phyloP scores from a whole-genome alignment of 2,329 filamentous ascomycete species.

The Fusarium hostae region DNA sequence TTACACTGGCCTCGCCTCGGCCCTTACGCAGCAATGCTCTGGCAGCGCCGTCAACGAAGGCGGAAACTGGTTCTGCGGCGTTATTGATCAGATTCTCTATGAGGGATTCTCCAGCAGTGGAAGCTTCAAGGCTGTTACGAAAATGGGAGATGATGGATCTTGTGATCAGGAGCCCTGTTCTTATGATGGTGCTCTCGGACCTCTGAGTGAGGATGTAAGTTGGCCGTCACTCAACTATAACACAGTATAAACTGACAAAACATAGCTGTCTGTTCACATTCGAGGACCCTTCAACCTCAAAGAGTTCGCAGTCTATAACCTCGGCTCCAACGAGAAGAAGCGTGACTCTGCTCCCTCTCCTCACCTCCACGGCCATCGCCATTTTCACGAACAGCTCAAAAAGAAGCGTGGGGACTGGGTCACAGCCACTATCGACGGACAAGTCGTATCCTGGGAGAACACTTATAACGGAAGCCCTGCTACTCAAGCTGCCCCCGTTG shows the following conservation, averaged over 20 bases:
- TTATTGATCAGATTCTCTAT: conserved; percentile 76
- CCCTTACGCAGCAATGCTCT: conserved; percentile 51
- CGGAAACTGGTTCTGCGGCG: conserved; percentile 74
- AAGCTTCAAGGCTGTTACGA: conserved; percentile 71
- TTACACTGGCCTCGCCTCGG: conserved; percentile 46
- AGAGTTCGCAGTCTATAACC: conserved; percentile 75
- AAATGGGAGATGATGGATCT: conserved; percentile 65
- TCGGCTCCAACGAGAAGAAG: conserved; percentile 52
- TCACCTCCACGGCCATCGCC: conserved; percentile 56
- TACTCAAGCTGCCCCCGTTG: conserved; percentile 32
- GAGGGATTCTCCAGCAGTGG: conserved; percentile 68
- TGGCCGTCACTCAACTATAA: background rate
- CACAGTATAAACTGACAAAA: background rate
- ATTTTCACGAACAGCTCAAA: conserved; percentile 58
- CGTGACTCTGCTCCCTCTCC: conserved; percentile 39
- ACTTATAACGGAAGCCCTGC: conserved; percentile 54
- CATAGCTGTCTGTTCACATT: conserved; percentile 76
- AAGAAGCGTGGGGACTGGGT: conserved; percentile 62
- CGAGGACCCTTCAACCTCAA: conserved; percentile 75
- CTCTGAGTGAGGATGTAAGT: conserved; percentile 76
- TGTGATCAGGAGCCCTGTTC: conserved; percentile 64
- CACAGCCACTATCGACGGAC: conserved; percentile 67
- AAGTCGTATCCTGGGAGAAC: conserved; percentile 69
- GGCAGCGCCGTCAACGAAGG: conserved; percentile 50
- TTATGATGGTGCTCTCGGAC: conserved; percentile 72